These are phyloP conservation scores for Punctularia strigosozonata DNA, from an alignment of 768 basidiomycete genomes.

Conservation along the genomic window DNA sequence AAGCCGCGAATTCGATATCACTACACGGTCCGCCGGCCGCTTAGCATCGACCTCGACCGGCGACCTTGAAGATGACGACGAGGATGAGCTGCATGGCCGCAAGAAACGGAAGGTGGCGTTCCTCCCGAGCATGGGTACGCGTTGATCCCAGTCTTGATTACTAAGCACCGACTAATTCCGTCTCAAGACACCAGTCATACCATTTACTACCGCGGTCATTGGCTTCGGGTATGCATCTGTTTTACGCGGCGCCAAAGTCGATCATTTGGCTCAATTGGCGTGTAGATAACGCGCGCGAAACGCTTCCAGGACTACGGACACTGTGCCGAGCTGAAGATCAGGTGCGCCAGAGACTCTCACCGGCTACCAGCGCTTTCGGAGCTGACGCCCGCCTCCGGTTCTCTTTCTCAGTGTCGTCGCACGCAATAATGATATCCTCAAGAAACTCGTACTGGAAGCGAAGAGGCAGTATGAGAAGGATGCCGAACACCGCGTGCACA, in stretches of 20 bases:
- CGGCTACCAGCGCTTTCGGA: too few species aligned
- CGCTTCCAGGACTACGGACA: slow-evolving; percentile 69
- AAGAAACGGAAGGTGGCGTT: slow-evolving; percentile 73
- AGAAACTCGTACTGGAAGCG: slow-evolving; percentile 77
- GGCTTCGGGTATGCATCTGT: slow-evolving; percentile 53
- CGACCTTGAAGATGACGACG: slow-evolving; percentile 68
- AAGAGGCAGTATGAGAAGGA: slow-evolving; percentile 87
- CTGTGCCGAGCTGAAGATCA: slow-evolving; percentile 67
- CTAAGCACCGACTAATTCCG: slow-evolving; percentile 5
- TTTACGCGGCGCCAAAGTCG: slow-evolving; percentile 3
- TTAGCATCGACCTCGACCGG: slow-evolving; percentile 56
- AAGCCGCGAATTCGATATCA: slow-evolving; percentile 84
- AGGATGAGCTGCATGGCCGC: slow-evolving; percentile 55
- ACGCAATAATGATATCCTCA: slow-evolving; percentile 78
- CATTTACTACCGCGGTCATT: slow-evolving; percentile 83
- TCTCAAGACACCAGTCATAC: slow-evolving; percentile 71
- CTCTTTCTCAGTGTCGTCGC: slow-evolving; percentile 46
- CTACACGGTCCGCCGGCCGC: slow-evolving; percentile 61
- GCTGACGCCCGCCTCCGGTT: slow-evolving; percentile 6
- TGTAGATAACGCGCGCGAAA: slow-evolving; percentile 70
- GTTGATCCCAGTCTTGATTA: slow-evolving; percentile 6
- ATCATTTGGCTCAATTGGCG: slow-evolving; percentile 9
- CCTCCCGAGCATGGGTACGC: slow-evolving; percentile 71
- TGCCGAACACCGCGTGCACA: slow-evolving; percentile 81
- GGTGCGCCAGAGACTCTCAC: too few species aligned